Percentiles rank a stretch among this genome's conserved stretches.
These are phyloP conservation scores for Cytospora chrysosperma DNA, from an alignment of 2,329 filamentous ascomycete genomes.

Conservation along the genomic window DNA sequence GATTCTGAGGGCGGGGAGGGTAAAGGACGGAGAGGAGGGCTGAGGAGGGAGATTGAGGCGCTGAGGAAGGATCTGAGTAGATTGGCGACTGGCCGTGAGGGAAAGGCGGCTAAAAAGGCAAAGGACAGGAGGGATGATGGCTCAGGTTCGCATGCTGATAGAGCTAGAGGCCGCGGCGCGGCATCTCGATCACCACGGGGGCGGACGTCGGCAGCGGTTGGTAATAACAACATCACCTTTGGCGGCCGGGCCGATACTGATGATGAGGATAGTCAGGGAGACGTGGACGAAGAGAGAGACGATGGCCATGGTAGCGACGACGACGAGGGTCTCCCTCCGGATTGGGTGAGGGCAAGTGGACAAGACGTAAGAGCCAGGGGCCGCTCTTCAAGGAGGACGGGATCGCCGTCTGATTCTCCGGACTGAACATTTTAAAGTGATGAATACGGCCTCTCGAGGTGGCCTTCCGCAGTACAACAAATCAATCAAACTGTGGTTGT, in stretches of 20 bases:
- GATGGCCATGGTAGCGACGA: neutral
- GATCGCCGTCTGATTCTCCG: conserved; percentile 4
- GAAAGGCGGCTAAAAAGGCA: neutral
- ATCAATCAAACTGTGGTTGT: neutral
- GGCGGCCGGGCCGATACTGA: neutral
- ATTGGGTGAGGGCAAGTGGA: neutral
- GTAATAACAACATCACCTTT: neutral
- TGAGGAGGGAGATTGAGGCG: conserved; percentile 8
- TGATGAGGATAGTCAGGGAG: neutral
- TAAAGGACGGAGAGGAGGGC: neutral
- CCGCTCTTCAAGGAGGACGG: neutral
- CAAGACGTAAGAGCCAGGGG: neutral
- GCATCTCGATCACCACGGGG: neutral
- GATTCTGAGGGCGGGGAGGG: neutral
- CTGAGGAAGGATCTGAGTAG: neutral
- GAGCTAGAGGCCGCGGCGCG: neutral
- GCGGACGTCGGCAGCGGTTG: neutral
- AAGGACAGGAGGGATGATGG: neutral
- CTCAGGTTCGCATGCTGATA: neutral
- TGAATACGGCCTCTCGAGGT: neutral
- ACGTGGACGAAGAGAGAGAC: neutral
- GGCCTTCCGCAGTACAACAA: neutral
- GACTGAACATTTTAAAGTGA: neutral
- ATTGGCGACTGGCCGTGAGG: neutral
- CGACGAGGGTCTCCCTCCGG: neutral